These are phyloP conservation scores for Uncinocarpus reesii DNA, from an alignment of 2,329 filamentous ascomycete genomes.

Conservation along the genomic window DNA sequence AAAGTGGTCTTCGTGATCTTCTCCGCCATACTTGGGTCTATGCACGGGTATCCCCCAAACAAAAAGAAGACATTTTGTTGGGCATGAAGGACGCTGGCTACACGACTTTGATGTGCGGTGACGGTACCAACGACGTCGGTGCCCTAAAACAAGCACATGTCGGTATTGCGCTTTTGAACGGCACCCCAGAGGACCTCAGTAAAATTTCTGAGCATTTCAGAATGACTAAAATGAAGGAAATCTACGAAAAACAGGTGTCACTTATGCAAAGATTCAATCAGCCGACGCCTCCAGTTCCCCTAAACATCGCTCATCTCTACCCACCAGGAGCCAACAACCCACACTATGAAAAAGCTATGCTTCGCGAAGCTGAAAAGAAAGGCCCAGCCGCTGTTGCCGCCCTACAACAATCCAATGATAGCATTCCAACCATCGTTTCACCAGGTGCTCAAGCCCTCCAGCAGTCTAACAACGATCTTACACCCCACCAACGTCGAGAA, in stretches of 20 bases:
- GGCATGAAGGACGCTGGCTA: conserved; percentile 95
- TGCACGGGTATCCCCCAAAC: conserved; percentile 92
- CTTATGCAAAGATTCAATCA: conserved; percentile 96
- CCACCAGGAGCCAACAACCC: conserved; percentile 84
- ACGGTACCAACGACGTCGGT: conserved; percentile 96
- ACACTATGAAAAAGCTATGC: conserved; percentile 85
- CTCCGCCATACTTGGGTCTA: conserved; percentile 94
- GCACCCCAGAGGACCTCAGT: conserved; percentile 78
- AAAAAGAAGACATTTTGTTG: conserved; percentile 97
- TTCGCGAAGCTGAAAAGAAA: conserved; percentile 74
- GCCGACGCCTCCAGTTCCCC: conserved; percentile 80
- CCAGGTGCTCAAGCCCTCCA: conserved; percentile 53
- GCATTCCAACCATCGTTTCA: conserved; percentile 55
- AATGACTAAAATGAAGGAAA: conserved; percentile 94
- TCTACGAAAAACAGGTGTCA: conserved; percentile 90
- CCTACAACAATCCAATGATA: conserved; percentile 42
- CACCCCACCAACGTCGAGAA: conserved; percentile 42
- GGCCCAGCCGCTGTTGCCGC: conserved; percentile 50
- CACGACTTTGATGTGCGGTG: conserved; percentile 96
- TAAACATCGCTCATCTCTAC: conserved; percentile 85
- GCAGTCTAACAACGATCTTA: conserved; percentile 42
- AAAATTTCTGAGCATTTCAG: conserved; percentile 89
- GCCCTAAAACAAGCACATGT: conserved; percentile 97
- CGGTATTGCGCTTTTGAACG: conserved; percentile 90
- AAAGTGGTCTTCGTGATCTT: conserved; percentile 64